phyloP scores from a whole-genome alignment of 2,329 filamentous ascomycete species.

The Hymenoscyphus albidus region DNA sequence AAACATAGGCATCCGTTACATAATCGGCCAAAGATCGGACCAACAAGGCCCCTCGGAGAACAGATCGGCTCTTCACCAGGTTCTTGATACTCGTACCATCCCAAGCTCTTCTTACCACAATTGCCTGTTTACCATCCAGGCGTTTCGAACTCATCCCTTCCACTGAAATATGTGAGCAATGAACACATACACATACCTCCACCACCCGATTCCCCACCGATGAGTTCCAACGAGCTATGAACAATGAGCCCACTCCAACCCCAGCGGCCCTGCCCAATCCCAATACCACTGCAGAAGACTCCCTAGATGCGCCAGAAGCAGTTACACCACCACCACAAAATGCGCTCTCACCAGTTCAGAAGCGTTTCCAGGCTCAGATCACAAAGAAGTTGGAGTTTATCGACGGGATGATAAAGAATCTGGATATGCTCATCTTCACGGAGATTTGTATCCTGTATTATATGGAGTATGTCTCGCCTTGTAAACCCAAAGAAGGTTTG shows the following conservation, averaged over 20 bases:
- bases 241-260: constrained; percentile 47
- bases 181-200: constrained; percentile 11
- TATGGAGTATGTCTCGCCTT: constrained; percentile 54
- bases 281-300: constrained; percentile 16
- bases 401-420: constrained; percentile 54
- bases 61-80: background rate
- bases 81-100: background rate
- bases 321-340: constrained; percentile 8
- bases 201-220: constrained; percentile 22
- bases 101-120: background rate
- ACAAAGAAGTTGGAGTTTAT: constrained; percentile 56
- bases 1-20: no score
- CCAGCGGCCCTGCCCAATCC: constrained; percentile 37
- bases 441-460: constrained; percentile 66
- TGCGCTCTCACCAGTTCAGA: constrained; percentile 27
- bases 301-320: constrained; percentile 2
- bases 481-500: background rate
- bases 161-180: constrained; percentile 25
- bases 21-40: no score
- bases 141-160: background rate
- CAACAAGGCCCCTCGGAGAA: background rate
- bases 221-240: constrained; percentile 43
- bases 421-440: constrained; percentile 61
- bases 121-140: constrained; percentile 1
- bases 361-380: constrained; percentile 38